These are phyloP conservation scores for Zygosaccharomyces lentus DNA, from an alignment of 805 yeast genomes.

Conservation along the genomic window DNA sequence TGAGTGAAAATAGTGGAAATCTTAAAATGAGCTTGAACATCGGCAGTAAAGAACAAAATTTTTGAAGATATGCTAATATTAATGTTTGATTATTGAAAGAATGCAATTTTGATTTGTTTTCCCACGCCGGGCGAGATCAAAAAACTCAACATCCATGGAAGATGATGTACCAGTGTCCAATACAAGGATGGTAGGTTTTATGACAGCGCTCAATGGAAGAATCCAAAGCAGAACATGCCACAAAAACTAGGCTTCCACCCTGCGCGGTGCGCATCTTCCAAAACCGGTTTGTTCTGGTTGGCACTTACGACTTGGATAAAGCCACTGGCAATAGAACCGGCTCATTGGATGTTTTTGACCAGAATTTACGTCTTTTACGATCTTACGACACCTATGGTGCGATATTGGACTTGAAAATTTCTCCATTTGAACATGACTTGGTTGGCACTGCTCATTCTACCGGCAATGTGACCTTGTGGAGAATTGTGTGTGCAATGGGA, in stretches of 20 bases:
- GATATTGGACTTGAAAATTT: conserved; percentile 69
- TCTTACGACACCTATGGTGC: conserved; percentile 50
- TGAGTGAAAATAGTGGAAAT: no score
- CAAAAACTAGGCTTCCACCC: conserved; percentile 65
- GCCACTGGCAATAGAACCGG: conserved; percentile 62
- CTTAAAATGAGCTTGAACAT: no score
- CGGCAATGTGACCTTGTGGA: conserved; percentile 71
- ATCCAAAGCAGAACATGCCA: conserved; percentile 13
- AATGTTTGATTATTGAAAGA: neutral
- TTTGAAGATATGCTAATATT: no score
- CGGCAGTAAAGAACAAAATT: no score
- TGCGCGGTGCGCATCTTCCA: conserved; percentile 63
- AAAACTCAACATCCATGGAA: neutral
- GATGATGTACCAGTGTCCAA: neutral
- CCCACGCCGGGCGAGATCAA: neutral
- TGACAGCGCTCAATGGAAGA: conserved; percentile 16
- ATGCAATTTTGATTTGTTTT: neutral
- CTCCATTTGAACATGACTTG: conserved; percentile 47
- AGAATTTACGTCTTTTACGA: conserved; percentile 23
- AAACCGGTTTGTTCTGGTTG: conserved; percentile 53
- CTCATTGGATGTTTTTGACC: conserved; percentile 42
- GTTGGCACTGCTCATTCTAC: conserved; percentile 74
- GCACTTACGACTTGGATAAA: conserved; percentile 75
- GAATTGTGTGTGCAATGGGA: conserved; percentile 17
- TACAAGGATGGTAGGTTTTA: neutral